A percentile compares a stretch with the other conserved stretches of the same genome.
These are phyloP conservation scores for Exutisphaerella laricina DNA, from an alignment of 2,329 filamentous ascomycete genomes.

Conservation along the genomic window DNA sequence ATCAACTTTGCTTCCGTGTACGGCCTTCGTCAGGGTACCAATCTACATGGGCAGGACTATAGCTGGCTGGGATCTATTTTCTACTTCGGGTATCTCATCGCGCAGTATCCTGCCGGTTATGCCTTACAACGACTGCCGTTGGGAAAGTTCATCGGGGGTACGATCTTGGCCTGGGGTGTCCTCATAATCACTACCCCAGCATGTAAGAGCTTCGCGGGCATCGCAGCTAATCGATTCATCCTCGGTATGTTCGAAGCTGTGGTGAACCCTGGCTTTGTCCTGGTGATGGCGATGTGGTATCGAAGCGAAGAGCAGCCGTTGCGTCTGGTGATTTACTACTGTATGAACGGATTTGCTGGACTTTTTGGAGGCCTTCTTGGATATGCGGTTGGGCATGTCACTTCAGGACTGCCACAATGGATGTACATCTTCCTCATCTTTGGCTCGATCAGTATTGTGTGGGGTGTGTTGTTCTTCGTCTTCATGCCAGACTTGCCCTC, in stretches of 20 bases:
- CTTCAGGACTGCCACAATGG: conserved; percentile 46
- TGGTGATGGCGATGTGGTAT: conserved; percentile 10
- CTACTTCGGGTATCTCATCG: conserved; percentile 52
- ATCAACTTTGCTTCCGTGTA: conserved; percentile 40
- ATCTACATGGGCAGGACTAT: conserved; percentile 44
- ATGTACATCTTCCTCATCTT: conserved; percentile 54
- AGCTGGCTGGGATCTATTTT: conserved; percentile 46
- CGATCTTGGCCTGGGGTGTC: conserved; percentile 33
- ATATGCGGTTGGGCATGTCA: conserved; percentile 55
- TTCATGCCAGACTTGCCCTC: conserved; percentile 43
- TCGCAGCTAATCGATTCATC: conserved; percentile 47
- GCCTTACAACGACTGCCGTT: conserved; percentile 40
- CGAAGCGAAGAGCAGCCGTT: conserved; percentile 41
- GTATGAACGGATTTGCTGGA: conserved; percentile 49
- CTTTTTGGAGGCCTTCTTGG: conserved; percentile 55
- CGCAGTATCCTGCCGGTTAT: conserved; percentile 40
- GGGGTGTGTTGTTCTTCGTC: conserved; percentile 33
- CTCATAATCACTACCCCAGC: conserved; percentile 36
- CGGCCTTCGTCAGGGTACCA: conserved; percentile 42
- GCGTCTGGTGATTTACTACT: conserved; percentile 49
- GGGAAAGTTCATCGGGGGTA: conserved; percentile 37
- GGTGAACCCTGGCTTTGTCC: conserved; percentile 36
- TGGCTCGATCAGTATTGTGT: conserved; percentile 35
- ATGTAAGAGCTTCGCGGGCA: conserved; percentile 47
- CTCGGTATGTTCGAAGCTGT: conserved; percentile 54